These are phyloP conservation scores for Aureobasidium lini DNA, from an alignment of 2,329 filamentous ascomycete species.

Conservation along the genomic window DNA sequence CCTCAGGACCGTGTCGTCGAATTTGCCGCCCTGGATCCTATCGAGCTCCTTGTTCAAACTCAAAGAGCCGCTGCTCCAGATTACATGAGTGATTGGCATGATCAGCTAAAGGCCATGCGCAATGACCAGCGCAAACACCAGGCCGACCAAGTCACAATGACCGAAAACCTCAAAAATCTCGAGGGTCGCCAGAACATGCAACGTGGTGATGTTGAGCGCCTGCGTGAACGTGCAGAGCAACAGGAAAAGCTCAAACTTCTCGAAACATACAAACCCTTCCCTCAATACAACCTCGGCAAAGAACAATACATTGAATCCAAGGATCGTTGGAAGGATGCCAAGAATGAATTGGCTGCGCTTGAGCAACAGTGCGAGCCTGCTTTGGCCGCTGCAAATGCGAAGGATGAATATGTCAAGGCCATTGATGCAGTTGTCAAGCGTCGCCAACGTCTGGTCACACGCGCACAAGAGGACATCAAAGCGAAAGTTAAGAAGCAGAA, in stretches of 20 bases:
- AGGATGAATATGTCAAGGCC: constrained; percentile 57
- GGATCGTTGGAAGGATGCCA: constrained; percentile 46
- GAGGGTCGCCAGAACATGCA: constrained; percentile 68
- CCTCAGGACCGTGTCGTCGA: constrained; percentile 94
- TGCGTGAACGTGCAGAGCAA: constrained; percentile 66
- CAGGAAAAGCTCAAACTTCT: constrained; percentile 58
- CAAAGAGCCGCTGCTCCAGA: constrained; percentile 78
- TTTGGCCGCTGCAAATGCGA: constrained; percentile 59
- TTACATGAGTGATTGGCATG: constrained; percentile 73
- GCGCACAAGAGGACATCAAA: constrained; percentile 40
- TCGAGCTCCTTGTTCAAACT: constrained; percentile 78
- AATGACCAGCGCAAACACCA: constrained; percentile 60
- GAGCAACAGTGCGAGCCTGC: constrained; percentile 59
- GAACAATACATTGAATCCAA: constrained; percentile 46
- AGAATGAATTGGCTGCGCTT: constrained; percentile 52
- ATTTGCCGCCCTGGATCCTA: constrained; percentile 74
- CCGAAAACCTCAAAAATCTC: constrained; percentile 54
- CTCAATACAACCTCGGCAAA: constrained; percentile 55
- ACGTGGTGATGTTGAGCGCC: constrained; percentile 73
- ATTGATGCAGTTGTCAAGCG: constrained; percentile 50
- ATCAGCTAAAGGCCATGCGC: constrained; percentile 63
- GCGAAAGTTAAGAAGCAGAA: constrained; percentile 36
- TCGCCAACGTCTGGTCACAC: constrained; percentile 47
- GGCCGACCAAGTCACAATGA: constrained; percentile 22
- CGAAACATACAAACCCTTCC: constrained; percentile 56